Conservation (phyloP, 768 basidiomycete genomes). For the Rhodotorula babjevae region DNA sequence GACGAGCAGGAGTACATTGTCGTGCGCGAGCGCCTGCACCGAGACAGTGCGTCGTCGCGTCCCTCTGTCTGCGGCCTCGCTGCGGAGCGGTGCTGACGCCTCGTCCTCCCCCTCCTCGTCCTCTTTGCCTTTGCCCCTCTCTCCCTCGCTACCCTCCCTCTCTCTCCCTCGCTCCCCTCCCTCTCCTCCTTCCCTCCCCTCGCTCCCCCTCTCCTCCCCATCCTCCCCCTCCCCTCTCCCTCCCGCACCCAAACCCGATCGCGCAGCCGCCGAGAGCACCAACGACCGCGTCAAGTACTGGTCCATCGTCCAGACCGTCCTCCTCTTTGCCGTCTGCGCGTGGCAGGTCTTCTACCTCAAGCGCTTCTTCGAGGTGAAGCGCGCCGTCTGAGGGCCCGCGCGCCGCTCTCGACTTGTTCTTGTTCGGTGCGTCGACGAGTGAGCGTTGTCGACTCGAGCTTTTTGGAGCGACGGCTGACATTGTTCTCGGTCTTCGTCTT, state of each 20-base stretch:
- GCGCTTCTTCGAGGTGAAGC: slow-evolving; percentile 48
- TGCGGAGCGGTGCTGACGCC: too few relatives aligned
- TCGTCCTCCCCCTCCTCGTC: too few relatives aligned
- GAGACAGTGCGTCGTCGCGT: slow-evolving; percentile 72
- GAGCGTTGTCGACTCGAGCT: too few relatives aligned
- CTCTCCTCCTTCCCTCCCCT: neutral
- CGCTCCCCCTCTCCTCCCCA: neutral
- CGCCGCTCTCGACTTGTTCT: too few relatives aligned
- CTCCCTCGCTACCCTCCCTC: neutral
- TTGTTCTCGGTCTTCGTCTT: too few relatives aligned
- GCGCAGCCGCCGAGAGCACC: slow-evolving; percentile 50
- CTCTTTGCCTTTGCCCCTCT: too few relatives aligned
- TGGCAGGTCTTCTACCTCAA: slow-evolving; percentile 99
- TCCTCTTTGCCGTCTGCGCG: slow-evolving; percentile 81
- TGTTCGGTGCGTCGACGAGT: too few relatives aligned
- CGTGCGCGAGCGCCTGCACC: slow-evolving; percentile 81
- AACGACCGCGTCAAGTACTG: slow-evolving; percentile 98
- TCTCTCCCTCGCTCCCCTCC: neutral
- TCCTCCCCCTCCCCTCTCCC: too few relatives aligned
- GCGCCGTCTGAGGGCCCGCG: slow-evolving; percentile 15
- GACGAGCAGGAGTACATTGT: slow-evolving; percentile 99
- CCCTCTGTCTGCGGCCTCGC: too few relatives aligned
- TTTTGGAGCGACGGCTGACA: too few relatives aligned
- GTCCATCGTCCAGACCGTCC: slow-evolving; percentile 83
- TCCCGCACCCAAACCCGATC: neutral